A percentile compares a stretch with the other conserved stretches of the same genome.
Evolutionary conservation across 1,284 basidiomycete species (phyloP).

Genomic region (Ustilago curta): DNA sequence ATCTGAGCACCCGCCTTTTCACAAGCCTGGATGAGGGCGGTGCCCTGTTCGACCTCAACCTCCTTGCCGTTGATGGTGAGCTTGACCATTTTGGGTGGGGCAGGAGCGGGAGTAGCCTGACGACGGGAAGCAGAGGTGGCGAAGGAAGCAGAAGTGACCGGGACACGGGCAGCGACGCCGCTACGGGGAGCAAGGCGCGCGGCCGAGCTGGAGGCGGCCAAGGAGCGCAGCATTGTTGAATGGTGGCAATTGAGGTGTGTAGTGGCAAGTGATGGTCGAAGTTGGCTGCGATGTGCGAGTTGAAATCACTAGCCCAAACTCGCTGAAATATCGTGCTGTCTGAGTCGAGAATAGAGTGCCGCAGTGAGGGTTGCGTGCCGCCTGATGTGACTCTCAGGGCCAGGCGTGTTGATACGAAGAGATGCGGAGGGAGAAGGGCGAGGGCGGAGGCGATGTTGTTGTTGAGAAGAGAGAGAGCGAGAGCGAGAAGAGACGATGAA

Average conservation of each 20-base stretch:
- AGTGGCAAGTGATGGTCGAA: slow-evolving; percentile 6
- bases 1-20: slow-evolving; percentile 70
- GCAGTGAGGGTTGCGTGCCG: slow-evolving; percentile 13
- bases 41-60: slow-evolving; percentile 67
- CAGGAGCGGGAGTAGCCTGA: slow-evolving; percentile 60
- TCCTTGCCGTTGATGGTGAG: slow-evolving; percentile 69
- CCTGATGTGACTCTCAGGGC: slow-evolving; percentile 37
- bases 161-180: slow-evolving; percentile 23
- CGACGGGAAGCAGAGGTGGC: slow-evolving; percentile 53
- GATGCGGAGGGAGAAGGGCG: slow-evolving; percentile 12
- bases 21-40: slow-evolving; percentile 92
- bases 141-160: slow-evolving; percentile 40
- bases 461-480: neutral
- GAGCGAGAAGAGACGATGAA: slow-evolving; percentile 4
- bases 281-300: slow-evolving; percentile 3
- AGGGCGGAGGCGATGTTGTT: slow-evolving; percentile 17
- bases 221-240: slow-evolving; percentile 52
- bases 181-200: slow-evolving; percentile 36
- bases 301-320: neutral
- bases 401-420: slow-evolving; percentile 13
- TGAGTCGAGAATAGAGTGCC: slow-evolving; percentile 7
- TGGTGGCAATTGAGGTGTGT: slow-evolving; percentile 2
- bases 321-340: neutral
- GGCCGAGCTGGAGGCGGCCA: slow-evolving; percentile 49
- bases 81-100: slow-evolving; percentile 68